Evolutionary conservation across 345 rosid genomes (phyloP).

Genomic region (Adansonia digitata): DNA sequence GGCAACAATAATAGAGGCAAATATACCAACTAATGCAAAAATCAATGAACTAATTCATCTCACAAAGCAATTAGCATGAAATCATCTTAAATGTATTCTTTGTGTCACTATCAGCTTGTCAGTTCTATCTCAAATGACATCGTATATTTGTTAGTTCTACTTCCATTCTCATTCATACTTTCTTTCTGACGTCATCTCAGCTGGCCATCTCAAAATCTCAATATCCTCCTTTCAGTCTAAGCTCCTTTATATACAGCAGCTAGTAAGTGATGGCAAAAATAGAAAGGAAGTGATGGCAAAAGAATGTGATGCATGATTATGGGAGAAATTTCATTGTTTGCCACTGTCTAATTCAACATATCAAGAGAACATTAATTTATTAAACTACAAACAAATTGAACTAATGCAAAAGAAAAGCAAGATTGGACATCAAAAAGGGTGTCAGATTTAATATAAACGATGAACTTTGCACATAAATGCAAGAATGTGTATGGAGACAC

Average conservation of each 20-base stretch:
- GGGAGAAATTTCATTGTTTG: not conserved
- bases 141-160: not conserved
- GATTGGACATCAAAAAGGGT: not conserved
- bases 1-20: not conserved
- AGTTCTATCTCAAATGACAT: not conserved
- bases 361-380: not conserved
- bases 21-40: not conserved
- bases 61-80: not conserved
- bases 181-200: not conserved
- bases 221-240: not conserved
- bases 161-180: not conserved
- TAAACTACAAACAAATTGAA: not conserved
- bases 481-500: not conserved
- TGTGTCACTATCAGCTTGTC: not conserved
- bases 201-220: not conserved
- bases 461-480: constrained; percentile 9
- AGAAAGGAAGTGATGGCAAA: not conserved
- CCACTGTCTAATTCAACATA: not conserved
- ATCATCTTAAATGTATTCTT: not conserved
- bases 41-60: not conserved
- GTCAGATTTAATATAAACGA: not conserved
- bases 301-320: not conserved
- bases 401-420: not conserved
- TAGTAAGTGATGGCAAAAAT: not conserved
- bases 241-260: not conserved